Base-by-base conservation (phyloP, 1,284 basidiomycete species). In the Trametes polyzona region DNA sequence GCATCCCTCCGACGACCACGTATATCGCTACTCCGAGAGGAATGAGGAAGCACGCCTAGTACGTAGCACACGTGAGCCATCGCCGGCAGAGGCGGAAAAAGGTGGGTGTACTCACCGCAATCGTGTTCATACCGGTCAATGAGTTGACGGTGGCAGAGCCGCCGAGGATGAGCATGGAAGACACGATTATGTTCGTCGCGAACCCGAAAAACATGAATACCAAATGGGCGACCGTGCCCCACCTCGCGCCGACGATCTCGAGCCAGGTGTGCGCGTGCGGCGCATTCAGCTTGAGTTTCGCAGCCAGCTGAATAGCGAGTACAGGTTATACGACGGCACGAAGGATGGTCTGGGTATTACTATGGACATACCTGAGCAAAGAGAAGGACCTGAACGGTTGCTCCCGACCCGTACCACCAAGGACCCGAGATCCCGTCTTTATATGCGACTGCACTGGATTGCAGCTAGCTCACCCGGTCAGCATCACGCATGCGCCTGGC, bases 401-500 rank as follows among this genome's bases (percentile, higher is more conserved):
- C 76, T 24, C 78, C 78, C 10, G 77, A 72, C 10, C 75, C 78
- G 59, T 79, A 79, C 76, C 78, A 80, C 75, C 77, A 80, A 0
- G 78, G 76, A 4, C 77, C 78, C 1, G 78, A 82, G 72, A 84
- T 83, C 58, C 93, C 93, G 66, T 87, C 93, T 69, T 88, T 89
- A 73, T 95, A 96, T 0, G 86, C 90, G 2, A 93, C 86, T 2
- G 90, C 89, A 64, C 87, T 90, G 47, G 87, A 89, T 81, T 92
- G 88, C 24, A 87, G 72, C 82, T 84, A 49, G 27, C 48, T 59
- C 17, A 55, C 30, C 40, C 21, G 12, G 14, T 35, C 4, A 32
- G 23, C 33, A 26, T 12, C 2, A 5, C 33, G 3, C 4, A 32
- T 32, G 4, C 4, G 2, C 17, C 0, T 3, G 14, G 0, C 19